A percentile compares a stretch with the other conserved stretches of the same genome.
Evolutionary conservation across 345 rosid genomes (phyloP).

Genomic region (Cardamine occulta): DNA sequence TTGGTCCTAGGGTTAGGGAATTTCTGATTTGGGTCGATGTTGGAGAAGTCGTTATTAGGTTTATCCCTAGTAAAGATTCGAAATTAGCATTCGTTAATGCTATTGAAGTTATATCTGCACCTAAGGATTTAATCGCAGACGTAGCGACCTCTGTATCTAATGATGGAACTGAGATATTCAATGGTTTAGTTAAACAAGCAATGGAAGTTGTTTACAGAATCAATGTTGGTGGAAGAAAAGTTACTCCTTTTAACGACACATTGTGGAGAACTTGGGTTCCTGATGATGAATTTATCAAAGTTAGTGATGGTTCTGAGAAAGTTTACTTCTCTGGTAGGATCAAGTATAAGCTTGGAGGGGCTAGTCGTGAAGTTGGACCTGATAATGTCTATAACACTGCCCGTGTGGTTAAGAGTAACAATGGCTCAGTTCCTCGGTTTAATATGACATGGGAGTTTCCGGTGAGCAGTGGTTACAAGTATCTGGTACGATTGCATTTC

Average conservation of each 20-base stretch:
- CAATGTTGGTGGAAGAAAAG: constrained; percentile 75
- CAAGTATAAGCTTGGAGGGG: constrained; percentile 64
- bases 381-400: constrained; percentile 73
- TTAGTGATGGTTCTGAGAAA: constrained; percentile 47
- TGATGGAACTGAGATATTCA: constrained; percentile 48
- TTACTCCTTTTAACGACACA: constrained; percentile 83
- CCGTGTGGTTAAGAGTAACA: constrained; percentile 58
- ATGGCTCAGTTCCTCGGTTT: constrained; percentile 51
- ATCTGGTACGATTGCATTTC: constrained; percentile 80
- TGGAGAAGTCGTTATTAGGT: constrained; percentile 54
- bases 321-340: constrained; percentile 64
- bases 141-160: constrained; percentile 49
- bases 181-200: constrained; percentile 57
- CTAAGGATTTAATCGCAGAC: constrained; percentile 70
- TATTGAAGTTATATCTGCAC: constrained; percentile 82
- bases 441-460: constrained; percentile 83
- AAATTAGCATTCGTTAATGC: constrained; percentile 74
- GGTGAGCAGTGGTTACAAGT: constrained; percentile 52
- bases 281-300: constrained; percentile 56
- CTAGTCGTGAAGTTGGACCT: constrained; percentile 80
- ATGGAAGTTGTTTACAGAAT: constrained; percentile 62
- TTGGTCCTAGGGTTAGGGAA: constrained; percentile 51
- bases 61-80: constrained; percentile 52
- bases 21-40: constrained; percentile 58
- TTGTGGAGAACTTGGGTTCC: constrained; percentile 91